Evolutionary conservation across 148 eudicot species (phyloP).

Genomic region (Hydrangea macrophylla): DNA sequence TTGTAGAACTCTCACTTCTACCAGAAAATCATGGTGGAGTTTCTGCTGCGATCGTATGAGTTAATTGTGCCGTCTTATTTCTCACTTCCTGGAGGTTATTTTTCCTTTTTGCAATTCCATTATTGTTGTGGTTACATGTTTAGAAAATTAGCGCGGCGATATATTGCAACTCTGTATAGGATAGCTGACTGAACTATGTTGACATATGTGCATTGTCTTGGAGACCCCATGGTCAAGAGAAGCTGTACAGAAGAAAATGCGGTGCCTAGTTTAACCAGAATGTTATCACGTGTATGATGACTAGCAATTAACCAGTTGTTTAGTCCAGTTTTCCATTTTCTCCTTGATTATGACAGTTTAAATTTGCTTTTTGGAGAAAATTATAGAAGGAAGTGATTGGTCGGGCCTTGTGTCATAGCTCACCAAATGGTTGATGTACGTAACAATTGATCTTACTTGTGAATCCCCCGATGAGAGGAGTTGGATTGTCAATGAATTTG

Average conservation of each 20-base stretch:
- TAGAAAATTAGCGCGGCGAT: background rate
- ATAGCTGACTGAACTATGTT: background rate
- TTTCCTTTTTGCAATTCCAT: background rate
- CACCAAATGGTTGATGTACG: background rate
- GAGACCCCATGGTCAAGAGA: background rate
- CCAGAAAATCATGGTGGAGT: background rate
- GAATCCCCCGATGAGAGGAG: background rate
- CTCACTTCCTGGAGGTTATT: background rate
- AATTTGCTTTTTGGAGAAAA: background rate
- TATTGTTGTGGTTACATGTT: too few relatives aligned
- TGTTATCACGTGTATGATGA: background rate
- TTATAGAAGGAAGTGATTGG: background rate
- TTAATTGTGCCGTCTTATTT: background rate
- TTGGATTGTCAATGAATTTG: background rate
- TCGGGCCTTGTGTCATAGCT: background rate
- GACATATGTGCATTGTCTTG: background rate
- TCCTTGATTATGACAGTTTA: background rate
- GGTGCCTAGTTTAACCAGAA: background rate
- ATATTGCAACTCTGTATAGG: background rate
- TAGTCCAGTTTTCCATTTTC: background rate
- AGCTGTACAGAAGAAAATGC: background rate
- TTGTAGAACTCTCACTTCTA: background rate
- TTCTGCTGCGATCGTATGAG: background rate
- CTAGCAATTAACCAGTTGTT: background rate
- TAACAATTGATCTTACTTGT: background rate